Conservation (phyloP, 805 yeast species). For the Kurtzmaniella fragi region DNA sequence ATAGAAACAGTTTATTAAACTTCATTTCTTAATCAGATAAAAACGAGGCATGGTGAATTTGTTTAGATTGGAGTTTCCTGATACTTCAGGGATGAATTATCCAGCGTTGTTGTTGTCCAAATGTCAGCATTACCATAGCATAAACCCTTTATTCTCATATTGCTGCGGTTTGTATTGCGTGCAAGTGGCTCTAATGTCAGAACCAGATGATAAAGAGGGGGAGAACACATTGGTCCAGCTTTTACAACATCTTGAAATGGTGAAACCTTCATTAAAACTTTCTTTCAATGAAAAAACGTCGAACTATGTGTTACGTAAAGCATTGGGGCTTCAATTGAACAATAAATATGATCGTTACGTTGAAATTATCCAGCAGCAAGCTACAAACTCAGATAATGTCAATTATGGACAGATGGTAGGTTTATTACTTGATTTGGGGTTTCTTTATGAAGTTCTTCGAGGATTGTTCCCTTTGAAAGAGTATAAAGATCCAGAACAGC, state of each 20-base stretch:
- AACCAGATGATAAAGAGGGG: background rate
- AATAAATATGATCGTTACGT: conserved; percentile 1
- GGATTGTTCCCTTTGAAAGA: conserved; percentile 1
- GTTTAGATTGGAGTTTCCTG: background rate
- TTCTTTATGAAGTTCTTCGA: conserved; percentile 1
- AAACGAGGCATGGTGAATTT: conserved; percentile 1
- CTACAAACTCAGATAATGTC: background rate
- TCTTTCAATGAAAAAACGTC: background rate
- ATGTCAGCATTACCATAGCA: conserved; percentile 3
- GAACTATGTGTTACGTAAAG: background rate
- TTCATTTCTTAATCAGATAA: background rate
- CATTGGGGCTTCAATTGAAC: background rate
- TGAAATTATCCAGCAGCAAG: background rate
- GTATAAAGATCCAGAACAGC: background rate
- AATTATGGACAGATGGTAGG: conserved; percentile 3
- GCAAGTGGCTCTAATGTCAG: background rate
- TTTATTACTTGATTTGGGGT: conserved; percentile 1
- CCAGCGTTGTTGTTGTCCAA: conserved; percentile 1
- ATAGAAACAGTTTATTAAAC: too few relatives aligned
- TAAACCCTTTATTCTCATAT: conserved; percentile 2
- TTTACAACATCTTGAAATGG: conserved; percentile 2
- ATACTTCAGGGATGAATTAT: background rate
- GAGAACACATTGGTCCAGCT: background rate
- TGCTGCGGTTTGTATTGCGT: conserved; percentile 1
- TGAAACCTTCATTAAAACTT: background rate